Evolutionary conservation across 176 grass and related monocot species (phyloP).

Genomic region (Phragmites australis): DNA sequence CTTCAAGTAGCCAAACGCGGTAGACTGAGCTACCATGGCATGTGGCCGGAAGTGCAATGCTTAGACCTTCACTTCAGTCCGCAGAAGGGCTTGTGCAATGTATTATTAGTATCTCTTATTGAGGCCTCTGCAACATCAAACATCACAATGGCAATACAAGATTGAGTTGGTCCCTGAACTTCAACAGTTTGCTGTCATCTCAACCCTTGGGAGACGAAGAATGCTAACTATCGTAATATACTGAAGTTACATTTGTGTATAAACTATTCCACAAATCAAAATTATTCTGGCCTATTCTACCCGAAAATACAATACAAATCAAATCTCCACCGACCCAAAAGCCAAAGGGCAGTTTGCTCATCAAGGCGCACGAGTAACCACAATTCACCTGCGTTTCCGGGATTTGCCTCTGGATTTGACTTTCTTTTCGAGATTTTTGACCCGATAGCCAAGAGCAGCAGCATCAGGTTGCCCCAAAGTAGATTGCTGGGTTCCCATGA

Average conservation of each 20-base stretch:
- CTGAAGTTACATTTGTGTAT: slow-evolving; percentile 23
- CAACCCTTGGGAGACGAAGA: slow-evolving; percentile 3
- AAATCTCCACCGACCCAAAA: background rate
- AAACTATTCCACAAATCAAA: slow-evolving; percentile 22
- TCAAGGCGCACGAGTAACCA: background rate
- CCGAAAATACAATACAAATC: slow-evolving; percentile 11
- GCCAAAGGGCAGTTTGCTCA: slow-evolving; percentile 14
- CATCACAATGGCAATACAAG: background rate
- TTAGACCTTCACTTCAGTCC: background rate
- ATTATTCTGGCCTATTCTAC: slow-evolving; percentile 15
- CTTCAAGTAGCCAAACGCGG: background rate
- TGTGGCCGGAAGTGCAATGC: background rate
- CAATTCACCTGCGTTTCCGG: slow-evolving; percentile 50
- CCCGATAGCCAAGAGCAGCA: slow-evolving; percentile 66
- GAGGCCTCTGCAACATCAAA: background rate
- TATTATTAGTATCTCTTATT: background rate
- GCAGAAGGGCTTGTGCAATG: background rate
- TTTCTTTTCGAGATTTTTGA: slow-evolving; percentile 79
- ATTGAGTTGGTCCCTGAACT: background rate
- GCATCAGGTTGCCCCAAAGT: slow-evolving; percentile 59
- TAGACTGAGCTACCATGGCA: background rate
- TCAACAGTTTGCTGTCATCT: background rate
- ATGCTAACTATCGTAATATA: slow-evolving; percentile 22
- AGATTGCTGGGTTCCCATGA: slow-evolving; percentile 28
- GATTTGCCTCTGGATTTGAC: slow-evolving; percentile 76